Evolutionary conservation across 1,139 yeast genomes (phyloP).

Genomic region (Debaryomyces singareniensis): DNA sequence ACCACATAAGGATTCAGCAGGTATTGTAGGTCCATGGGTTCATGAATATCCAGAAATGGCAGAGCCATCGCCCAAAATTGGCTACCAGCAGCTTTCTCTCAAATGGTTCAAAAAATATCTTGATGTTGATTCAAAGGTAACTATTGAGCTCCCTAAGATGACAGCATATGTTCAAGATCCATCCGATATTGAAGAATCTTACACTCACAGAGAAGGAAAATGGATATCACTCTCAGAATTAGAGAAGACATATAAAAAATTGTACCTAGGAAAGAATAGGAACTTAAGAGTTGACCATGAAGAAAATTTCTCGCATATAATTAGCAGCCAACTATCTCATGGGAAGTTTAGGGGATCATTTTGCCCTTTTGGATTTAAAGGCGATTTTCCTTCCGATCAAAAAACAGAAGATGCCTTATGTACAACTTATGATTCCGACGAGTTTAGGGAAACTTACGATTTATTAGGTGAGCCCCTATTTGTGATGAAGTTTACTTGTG

Average conservation of each 20-base stretch:
- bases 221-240: constrained; percentile 20
- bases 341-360: constrained; percentile 35
- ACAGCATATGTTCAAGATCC: constrained; percentile 38
- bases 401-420: constrained; percentile 31
- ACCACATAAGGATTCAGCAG: constrained; percentile 20
- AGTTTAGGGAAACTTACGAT: constrained; percentile 12
- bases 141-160: constrained; percentile 18
- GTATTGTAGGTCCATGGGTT: constrained; percentile 38
- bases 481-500: constrained; percentile 20
- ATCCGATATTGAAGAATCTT: constrained; percentile 21
- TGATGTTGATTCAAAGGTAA: constrained; percentile 12
- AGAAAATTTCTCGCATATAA: constrained; percentile 3
- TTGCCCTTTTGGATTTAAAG: constrained; percentile 38
- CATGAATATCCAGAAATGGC: constrained; percentile 41
- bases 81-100: constrained; percentile 30
- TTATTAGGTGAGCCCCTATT: constrained; percentile 30
- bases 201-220: constrained; percentile 24
- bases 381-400: constrained; percentile 40
- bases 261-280: background rate
- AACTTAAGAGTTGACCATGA: background rate
- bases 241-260: constrained; percentile 3
- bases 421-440: constrained; percentile 21
- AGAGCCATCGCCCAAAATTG: constrained; percentile 34
- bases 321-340: constrained; percentile 27
- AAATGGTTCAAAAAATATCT: constrained; percentile 32